Conservation (phyloP, 805 yeast genomes). For the Maudiozyma saulgeensis region DNA sequence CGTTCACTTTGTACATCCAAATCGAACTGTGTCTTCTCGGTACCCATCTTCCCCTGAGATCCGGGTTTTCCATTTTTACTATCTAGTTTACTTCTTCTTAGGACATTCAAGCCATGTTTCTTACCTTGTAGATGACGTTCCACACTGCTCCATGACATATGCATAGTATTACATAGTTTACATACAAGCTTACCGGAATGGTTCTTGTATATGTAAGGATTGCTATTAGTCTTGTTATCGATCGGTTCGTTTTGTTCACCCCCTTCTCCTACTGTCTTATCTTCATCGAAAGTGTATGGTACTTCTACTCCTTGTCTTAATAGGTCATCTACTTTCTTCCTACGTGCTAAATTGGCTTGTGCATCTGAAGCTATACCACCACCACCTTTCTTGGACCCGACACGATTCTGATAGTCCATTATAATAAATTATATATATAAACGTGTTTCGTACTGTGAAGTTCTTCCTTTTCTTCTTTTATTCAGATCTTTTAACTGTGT, state of each 20-base stretch:
- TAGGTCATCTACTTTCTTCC: conserved; percentile 58
- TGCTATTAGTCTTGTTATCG: conserved; percentile 11
- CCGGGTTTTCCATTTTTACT: conserved; percentile 10
- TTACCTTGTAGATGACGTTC: conserved; percentile 77
- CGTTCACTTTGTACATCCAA: conserved; percentile 15
- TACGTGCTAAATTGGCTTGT: conserved; percentile 59
- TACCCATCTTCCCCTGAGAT: not conserved
- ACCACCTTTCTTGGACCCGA: conserved; percentile 82
- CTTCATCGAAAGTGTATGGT: conserved; percentile 34
- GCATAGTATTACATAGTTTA: conserved; percentile 73
- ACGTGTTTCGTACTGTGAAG: not conserved
- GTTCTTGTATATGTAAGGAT: conserved; percentile 75
- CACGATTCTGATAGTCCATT: conserved; percentile 86
- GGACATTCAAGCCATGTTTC: conserved; percentile 68
- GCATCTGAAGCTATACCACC: conserved; percentile 79
- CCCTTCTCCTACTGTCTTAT: conserved; percentile 32
- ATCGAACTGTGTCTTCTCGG: conserved; percentile 14
- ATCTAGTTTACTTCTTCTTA: conserved; percentile 40
- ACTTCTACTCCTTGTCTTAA: conserved; percentile 32
- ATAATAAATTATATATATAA: not conserved
- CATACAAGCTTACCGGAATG: conserved; percentile 84
- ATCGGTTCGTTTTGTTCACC: conserved; percentile 40
- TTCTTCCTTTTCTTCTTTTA: too few species aligned
- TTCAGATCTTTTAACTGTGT: too few species aligned
- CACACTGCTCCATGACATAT: conserved; percentile 70